These are phyloP conservation scores for Ogataea dorogensis DNA, from an alignment of 805 yeast species.

Conservation along the genomic window DNA sequence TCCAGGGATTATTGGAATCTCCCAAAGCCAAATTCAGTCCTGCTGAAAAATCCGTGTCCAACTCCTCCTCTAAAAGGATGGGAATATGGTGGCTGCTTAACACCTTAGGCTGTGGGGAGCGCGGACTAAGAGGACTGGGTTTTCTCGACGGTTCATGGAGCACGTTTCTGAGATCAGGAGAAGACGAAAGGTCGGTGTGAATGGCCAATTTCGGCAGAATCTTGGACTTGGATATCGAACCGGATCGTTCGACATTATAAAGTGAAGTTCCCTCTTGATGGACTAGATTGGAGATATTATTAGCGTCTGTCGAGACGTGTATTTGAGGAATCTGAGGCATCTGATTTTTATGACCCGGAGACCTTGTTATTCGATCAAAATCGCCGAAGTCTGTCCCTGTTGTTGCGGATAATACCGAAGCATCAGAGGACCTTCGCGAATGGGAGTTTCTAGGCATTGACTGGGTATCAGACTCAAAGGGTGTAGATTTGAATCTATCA, in stretches of 20 bases:
- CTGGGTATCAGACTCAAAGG: background rate
- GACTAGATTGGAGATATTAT: constrained; percentile 6
- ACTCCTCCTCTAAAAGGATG: constrained; percentile 13
- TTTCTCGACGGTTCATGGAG: constrained; percentile 3
- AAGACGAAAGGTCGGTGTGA: constrained; percentile 2
- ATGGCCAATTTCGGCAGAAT: constrained; percentile 9
- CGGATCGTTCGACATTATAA: constrained; percentile 5
- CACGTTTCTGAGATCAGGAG: background rate
- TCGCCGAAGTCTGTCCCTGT: background rate
- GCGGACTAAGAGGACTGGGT: constrained; percentile 3
- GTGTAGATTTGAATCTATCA: constrained; percentile 1
- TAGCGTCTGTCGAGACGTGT: constrained; percentile 6
- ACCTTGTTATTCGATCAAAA: background rate
- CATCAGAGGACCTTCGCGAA: constrained; percentile 5
- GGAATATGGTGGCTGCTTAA: constrained; percentile 7
- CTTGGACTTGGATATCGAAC: constrained; percentile 2
- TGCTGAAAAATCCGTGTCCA: constrained; percentile 20
- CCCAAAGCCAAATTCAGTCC: constrained; percentile 26
- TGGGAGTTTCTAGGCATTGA: background rate
- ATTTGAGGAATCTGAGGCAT: constrained; percentile 9
- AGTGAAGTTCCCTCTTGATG: constrained; percentile 5
- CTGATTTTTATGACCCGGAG: background rate
- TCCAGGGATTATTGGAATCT: constrained; percentile 21
- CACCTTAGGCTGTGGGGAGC: constrained; percentile 1
- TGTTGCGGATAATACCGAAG: background rate